phyloP scores from a whole-genome alignment of 2,329 filamentous ascomycete species.

The Sporothrix globosa region DNA sequence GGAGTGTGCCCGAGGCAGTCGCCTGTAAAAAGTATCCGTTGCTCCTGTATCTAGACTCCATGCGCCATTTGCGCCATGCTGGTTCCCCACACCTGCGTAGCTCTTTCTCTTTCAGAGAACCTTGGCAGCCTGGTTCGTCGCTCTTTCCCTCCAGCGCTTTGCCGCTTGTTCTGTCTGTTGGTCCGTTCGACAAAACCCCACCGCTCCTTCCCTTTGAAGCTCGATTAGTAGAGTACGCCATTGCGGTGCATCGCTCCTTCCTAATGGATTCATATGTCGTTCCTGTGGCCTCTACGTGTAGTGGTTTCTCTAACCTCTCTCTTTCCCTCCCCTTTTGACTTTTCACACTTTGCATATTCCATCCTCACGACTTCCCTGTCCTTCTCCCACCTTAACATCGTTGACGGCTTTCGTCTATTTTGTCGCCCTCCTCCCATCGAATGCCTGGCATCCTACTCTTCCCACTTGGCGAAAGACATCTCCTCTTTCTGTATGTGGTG shows the following conservation, averaged over 20 bases:
- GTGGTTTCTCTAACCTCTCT: slow-evolving; percentile 3
- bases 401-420: neutral
- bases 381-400: neutral
- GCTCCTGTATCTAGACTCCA: slow-evolving; percentile 1
- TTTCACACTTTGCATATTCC: neutral
- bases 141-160: slow-evolving; percentile 2
- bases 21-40: neutral
- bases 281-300: neutral
- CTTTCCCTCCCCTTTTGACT: neutral
- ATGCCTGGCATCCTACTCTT: neutral
- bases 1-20: neutral
- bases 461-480: neutral
- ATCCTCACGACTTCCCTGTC: neutral
- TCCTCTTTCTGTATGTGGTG: slow-evolving; percentile 10
- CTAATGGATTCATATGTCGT: neutral
- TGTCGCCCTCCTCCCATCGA: neutral
- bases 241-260: slow-evolving; percentile 23
- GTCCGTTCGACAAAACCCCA: neutral
- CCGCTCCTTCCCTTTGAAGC: slow-evolving; percentile 26
- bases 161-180: slow-evolving; percentile 3
- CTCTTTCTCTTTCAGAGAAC: slow-evolving; percentile 3
- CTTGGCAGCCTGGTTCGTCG: slow-evolving; percentile 15
- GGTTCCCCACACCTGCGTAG: slow-evolving; percentile 20
- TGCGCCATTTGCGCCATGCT: slow-evolving; percentile 12
- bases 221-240: neutral